These are phyloP conservation scores for Metschnikowia hibisci DNA, from an alignment of 805 yeast species.

Conservation along the genomic window DNA sequence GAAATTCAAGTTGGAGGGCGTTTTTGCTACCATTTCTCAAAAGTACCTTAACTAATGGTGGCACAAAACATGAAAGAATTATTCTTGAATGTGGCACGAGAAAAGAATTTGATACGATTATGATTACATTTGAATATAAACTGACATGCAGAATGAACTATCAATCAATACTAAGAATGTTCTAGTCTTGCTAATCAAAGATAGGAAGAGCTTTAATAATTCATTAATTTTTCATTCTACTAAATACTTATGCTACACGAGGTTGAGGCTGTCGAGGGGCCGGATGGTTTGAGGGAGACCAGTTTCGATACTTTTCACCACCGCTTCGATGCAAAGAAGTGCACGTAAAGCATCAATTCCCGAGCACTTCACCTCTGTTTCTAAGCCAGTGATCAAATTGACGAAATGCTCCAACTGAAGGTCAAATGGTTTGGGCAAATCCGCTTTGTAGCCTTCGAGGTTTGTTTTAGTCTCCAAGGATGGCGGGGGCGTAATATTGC, in stretches of 20 bases:
- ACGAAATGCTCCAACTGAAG: slow-evolving; percentile 38
- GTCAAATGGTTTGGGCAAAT: slow-evolving; percentile 32
- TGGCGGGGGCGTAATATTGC: slow-evolving; percentile 27
- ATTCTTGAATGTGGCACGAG: background rate
- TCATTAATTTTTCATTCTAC: too few relatives aligned
- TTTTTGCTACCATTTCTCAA: slow-evolving; percentile 22
- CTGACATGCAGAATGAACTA: too few relatives aligned
- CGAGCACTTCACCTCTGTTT: slow-evolving; percentile 27
- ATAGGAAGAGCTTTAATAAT: too few relatives aligned
- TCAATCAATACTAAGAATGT: too few relatives aligned
- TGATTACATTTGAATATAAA: too few relatives aligned
- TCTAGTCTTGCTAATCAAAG: too few relatives aligned
- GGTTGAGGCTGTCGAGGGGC: slow-evolving; percentile 3
- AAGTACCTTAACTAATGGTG: slow-evolving; percentile 16
- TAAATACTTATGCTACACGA: background rate
- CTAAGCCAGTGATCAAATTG: slow-evolving; percentile 26
- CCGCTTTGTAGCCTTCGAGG: slow-evolving; percentile 5
- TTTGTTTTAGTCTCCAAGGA: slow-evolving; percentile 25
- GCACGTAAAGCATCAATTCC: slow-evolving; percentile 35
- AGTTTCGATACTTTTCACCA: slow-evolving; percentile 27
- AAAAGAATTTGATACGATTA: background rate
- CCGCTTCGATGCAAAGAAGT: slow-evolving; percentile 34
- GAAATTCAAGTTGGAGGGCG: slow-evolving; percentile 30
- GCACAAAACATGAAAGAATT: background rate
- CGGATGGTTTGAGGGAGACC: slow-evolving; percentile 24